Base-by-base conservation (phyloP, 2,329 filamentous ascomycete genomes). In the Tolypocladium tundrense region DNA sequence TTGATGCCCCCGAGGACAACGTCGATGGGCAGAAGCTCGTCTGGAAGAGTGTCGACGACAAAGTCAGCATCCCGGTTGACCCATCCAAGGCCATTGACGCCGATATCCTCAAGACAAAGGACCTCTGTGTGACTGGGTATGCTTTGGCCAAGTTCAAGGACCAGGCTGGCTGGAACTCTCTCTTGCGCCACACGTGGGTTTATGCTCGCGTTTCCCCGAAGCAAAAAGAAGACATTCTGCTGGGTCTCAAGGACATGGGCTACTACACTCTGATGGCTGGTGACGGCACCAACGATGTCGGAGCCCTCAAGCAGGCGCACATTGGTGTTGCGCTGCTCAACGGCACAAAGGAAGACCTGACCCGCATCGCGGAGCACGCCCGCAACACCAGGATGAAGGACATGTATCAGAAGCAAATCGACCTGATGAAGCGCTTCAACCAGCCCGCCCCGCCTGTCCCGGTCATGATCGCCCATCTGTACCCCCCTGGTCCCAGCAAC, bases 191-290 rank as follows among this genome's bases (percentile, higher is more conserved):
- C 73, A 86, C 92, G 16, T 99, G 94, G 94, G 94, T 99, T 5
- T 99, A 99, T 70, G 94, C 94, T 64, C 91, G 94, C 68, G 94
- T 99, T 11, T 99, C 94, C 1, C 94, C 94, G 10, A 97, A 96
- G 79, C 94, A 99, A 69, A 99, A 99, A 78, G 94, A 99, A 73
- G 92, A 97, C 57, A 97, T 99, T 68, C 81, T 99, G n/a, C 83
- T 96, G 27, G 94, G 94, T 42, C 84, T 97, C 61, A 97, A 96
- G 77, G 92, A 96, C 67, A 89, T 91, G 76, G 94, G 94, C 54
- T 99, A 99, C 77, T 97, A 94, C 60, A 99, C 94, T 37, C 83
- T 99, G 61, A 99, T 99, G 94, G 95, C 92, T 66, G 94, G 94
- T 73, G 94, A 99, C 68, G 94, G 94, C 62, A 99, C 94, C 57